phyloP scores from a whole-genome alignment of 2,329 filamentous ascomycete genomes.

The Pochonia chlamydosporia region DNA sequence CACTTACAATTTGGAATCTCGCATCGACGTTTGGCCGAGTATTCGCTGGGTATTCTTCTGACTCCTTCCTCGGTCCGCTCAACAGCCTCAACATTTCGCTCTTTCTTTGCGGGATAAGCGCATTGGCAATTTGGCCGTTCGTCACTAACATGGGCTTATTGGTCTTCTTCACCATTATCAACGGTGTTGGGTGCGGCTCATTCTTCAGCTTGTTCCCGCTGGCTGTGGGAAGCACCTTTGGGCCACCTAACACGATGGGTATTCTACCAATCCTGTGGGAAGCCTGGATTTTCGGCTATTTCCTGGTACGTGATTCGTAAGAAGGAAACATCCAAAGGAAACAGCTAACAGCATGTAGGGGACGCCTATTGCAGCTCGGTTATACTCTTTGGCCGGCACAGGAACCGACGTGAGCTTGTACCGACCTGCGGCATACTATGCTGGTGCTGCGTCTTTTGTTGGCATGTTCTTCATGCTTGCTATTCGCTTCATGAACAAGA shows the following conservation, averaged over 20 bases:
- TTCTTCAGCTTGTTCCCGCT: conserved; percentile 22
- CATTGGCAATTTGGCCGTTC: conserved; percentile 20
- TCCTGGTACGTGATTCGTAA: conserved; percentile 15
- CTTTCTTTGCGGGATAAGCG: conserved; percentile 18
- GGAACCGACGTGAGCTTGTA: conserved; percentile 13
- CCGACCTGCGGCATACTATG: conserved; percentile 21
- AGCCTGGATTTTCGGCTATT: conserved; percentile 22
- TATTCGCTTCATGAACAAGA: conserved; percentile 7
- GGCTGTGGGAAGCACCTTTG: conserved; percentile 16
- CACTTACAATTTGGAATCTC: conserved; percentile 20
- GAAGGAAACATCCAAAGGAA: neutral
- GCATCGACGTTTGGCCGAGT: conserved; percentile 20
- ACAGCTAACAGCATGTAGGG: conserved; percentile 14
- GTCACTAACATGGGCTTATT: conserved; percentile 17
- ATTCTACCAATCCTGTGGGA: conserved; percentile 21
- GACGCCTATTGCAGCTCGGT: conserved; percentile 19
- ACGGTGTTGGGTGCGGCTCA: conserved; percentile 21
- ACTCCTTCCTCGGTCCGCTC: conserved; percentile 19
- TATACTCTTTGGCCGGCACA: conserved; percentile 17
- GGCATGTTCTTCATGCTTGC: conserved; percentile 13
- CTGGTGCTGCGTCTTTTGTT: conserved; percentile 17
- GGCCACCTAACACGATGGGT: conserved; percentile 16
- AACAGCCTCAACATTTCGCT: conserved; percentile 20
- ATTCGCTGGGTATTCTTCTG: conserved; percentile 18
- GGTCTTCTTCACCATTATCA: conserved; percentile 18